A percentile compares a stretch with the other conserved stretches of the same genome.
Evolutionary conservation across 768 basidiomycete species (phyloP).

Genomic region (Pisolithus orientalis): DNA sequence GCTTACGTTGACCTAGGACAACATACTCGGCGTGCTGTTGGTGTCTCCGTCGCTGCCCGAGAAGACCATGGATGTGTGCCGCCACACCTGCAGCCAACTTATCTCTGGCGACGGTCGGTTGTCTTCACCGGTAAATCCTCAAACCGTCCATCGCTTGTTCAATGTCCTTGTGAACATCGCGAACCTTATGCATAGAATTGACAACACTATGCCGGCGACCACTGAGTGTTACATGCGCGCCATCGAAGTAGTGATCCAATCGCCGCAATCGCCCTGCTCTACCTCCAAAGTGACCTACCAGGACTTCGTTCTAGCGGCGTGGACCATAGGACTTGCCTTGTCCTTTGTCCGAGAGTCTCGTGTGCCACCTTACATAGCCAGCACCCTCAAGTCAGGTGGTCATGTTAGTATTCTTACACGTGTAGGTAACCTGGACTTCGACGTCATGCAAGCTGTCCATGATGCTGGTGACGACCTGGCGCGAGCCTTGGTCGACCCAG

Average conservation of each 20-base stretch:
- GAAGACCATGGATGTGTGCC: constrained; percentile 25
- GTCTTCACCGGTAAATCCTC: constrained; percentile 17
- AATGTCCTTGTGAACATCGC: constrained; percentile 39
- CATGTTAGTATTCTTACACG: constrained; percentile 16
- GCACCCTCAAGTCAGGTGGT: constrained; percentile 14
- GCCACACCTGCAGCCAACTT: constrained; percentile 27
- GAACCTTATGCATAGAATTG: constrained; percentile 28
- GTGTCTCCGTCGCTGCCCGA: constrained; percentile 25
- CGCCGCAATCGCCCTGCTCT: constrained; percentile 17
- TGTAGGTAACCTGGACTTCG: constrained; percentile 29
- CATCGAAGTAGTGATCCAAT: constrained; percentile 36
- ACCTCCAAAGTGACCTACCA: constrained; percentile 25
- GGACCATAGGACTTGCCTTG: constrained; percentile 28
- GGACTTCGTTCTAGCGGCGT: constrained; percentile 35
- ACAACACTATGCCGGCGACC: constrained; percentile 23
- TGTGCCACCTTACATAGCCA: constrained; percentile 15
- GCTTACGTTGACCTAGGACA: constrained; percentile 16
- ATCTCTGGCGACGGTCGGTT: constrained; percentile 21
- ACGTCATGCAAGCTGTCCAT: constrained; percentile 30
- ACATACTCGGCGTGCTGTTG: constrained; percentile 17
- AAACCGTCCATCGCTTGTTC: constrained; percentile 37
- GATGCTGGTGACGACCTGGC: constrained; percentile 29
- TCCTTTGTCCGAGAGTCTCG: constrained; percentile 19
- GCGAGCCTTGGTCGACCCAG: constrained; percentile 26
- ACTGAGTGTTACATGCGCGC: constrained; percentile 35